Conservation (phyloP, 2,329 filamentous ascomycete genomes). For the Teratosphaeria nubilosa region DNA sequence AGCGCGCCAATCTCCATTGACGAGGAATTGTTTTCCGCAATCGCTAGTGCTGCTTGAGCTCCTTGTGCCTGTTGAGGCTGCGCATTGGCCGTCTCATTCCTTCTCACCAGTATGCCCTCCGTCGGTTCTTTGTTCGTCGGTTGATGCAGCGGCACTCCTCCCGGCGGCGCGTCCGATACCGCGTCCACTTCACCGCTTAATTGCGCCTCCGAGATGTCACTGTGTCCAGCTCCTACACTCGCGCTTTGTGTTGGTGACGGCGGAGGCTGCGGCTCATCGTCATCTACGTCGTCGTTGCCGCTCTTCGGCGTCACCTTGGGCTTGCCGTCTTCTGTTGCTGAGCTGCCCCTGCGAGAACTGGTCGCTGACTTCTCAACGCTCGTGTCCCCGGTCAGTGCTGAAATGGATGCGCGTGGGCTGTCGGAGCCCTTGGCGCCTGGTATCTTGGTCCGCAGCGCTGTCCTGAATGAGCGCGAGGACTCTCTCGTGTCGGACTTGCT, state of each 20-base stretch:
- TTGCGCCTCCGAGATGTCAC: slow-evolving; percentile 71
- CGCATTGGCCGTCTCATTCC: slow-evolving; percentile 20
- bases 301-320: not conserved
- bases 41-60: slow-evolving; percentile 22
- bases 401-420: slow-evolving; percentile 67
- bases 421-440: slow-evolving; percentile 58
- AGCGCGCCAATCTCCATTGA: slow-evolving; percentile 60
- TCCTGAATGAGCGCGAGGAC: slow-evolving; percentile 75
- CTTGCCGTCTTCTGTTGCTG: slow-evolving; percentile 20
- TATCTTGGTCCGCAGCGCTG: slow-evolving; percentile 77
- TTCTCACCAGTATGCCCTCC: slow-evolving; percentile 81
- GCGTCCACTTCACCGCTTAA: slow-evolving; percentile 84
- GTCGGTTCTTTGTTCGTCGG: slow-evolving; percentile 58
- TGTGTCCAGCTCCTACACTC: slow-evolving; percentile 61
- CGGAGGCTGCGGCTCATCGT: slow-evolving; percentile 42
- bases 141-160: slow-evolving; percentile 44
- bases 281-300: slow-evolving; percentile 6
- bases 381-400: slow-evolving; percentile 45
- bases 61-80: slow-evolving; percentile 11
- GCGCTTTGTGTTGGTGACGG: slow-evolving; percentile 80
- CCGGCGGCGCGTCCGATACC: slow-evolving; percentile 82
- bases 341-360: slow-evolving; percentile 30
- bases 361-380: slow-evolving; percentile 47
- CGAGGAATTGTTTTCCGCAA: slow-evolving; percentile 9
- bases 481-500: slow-evolving; percentile 88